Percentiles rank a stretch among this genome's conserved stretches.
phyloP scores from a whole-genome alignment of 805 yeast genomes.

The Torulaspora quercuum region DNA sequence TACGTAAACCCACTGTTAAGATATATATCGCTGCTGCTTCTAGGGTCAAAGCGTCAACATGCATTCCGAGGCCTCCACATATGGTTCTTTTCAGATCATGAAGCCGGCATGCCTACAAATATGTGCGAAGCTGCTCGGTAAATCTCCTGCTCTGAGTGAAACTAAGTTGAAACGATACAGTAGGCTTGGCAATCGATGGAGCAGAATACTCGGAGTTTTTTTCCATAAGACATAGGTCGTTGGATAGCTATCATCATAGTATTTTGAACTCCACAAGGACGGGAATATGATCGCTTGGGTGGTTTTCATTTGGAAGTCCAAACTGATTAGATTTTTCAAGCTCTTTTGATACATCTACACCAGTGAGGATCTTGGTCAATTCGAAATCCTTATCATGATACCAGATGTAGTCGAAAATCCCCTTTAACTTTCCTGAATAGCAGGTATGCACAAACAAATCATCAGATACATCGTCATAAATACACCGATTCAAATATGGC shows the following conservation, averaged over 20 bases:
- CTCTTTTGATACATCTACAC: conserved; percentile 35
- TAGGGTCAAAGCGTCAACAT: too few relatives aligned
- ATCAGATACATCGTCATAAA: conserved; percentile 32
- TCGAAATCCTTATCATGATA: conserved; percentile 42
- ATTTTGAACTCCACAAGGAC: conserved; percentile 39
- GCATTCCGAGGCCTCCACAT: too few relatives aligned
- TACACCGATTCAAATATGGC: conserved; percentile 33
- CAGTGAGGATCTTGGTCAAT: conserved; percentile 49
- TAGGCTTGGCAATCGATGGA: too few relatives aligned
- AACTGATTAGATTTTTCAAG: conserved; percentile 20
- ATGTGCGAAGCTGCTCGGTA: too few relatives aligned
- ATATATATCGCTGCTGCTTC: too few relatives aligned
- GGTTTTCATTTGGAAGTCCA: conserved; percentile 55
- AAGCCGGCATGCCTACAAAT: too few relatives aligned
- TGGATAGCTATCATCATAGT: conserved; percentile 17
- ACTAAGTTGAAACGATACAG: too few relatives aligned
- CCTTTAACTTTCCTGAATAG: conserved; percentile 48
- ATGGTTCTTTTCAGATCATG: too few relatives aligned
- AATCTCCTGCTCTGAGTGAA: too few relatives aligned
- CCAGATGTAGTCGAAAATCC: conserved; percentile 60
- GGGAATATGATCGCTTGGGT: conserved; percentile 57
- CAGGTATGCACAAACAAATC: conserved; percentile 42
- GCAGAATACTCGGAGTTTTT: too few relatives aligned
- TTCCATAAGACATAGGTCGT: too few relatives aligned
- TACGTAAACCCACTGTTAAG: too few relatives aligned